These are phyloP conservation scores for Ogataea trehaloabstinens DNA, from an alignment of 805 yeast species.

Conservation along the genomic window DNA sequence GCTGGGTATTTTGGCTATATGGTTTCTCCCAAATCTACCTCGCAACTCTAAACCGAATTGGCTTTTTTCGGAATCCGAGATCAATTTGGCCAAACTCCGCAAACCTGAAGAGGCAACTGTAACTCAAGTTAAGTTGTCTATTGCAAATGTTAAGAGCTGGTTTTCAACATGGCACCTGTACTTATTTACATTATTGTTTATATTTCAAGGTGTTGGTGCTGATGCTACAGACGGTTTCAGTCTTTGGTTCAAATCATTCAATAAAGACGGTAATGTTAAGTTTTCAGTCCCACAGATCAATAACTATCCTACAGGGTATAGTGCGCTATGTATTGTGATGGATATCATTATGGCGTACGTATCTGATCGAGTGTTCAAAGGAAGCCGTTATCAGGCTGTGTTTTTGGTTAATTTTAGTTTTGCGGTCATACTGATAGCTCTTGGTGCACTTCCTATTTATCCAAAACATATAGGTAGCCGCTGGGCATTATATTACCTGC, in stretches of 20 bases:
- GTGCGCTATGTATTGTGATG: constrained; percentile 37
- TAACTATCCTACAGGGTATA: constrained; percentile 53
- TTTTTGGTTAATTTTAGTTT: constrained; percentile 1
- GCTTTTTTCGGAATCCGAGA: constrained; percentile 1
- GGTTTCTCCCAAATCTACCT: constrained; percentile 61
- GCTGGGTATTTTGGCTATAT: constrained; percentile 54
- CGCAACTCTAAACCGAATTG: constrained; percentile 28
- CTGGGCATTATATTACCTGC: constrained; percentile 10
- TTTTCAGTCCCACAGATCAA: constrained; percentile 40
- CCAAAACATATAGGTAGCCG: constrained; percentile 8
- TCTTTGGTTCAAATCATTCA: constrained; percentile 54
- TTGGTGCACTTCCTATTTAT: constrained; percentile 9
- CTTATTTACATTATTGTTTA: constrained; percentile 46
- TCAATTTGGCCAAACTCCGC: background rate
- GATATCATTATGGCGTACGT: constrained; percentile 8
- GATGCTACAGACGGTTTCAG: constrained; percentile 53
- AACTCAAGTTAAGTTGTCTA: background rate
- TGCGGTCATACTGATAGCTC: constrained; percentile 6
- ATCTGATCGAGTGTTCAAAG: constrained; percentile 13
- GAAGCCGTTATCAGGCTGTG: constrained; percentile 8
- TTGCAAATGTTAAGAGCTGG: constrained; percentile 1
- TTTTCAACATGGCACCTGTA: constrained; percentile 58
- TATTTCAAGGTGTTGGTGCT: constrained; percentile 59
- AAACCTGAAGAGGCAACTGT: background rate
- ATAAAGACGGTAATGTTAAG: constrained; percentile 23